phyloP scores from a whole-genome alignment of 2,329 filamentous ascomycete genomes.

The Diaporthe sp. region DNA sequence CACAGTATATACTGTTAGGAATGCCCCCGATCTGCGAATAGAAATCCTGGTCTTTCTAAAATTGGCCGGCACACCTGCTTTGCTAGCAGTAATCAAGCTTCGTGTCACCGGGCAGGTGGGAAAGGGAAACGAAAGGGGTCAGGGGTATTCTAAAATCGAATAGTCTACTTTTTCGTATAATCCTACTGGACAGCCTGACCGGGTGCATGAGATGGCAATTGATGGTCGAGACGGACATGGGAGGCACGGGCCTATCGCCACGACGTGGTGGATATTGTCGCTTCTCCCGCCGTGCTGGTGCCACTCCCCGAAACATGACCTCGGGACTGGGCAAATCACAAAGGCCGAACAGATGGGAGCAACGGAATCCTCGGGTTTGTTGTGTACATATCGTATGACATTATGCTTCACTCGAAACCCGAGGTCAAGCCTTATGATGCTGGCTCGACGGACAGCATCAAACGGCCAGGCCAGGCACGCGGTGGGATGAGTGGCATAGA shows the following conservation, averaged over 20 bases:
- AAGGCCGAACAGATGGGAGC: neutral
- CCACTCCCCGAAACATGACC: neutral
- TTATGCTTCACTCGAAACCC: neutral
- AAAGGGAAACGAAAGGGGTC: neutral
- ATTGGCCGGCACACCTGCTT: too few species aligned
- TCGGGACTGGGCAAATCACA: neutral
- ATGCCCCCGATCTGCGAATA: too few species aligned
- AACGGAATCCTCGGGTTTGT: neutral
- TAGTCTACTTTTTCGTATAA: too few species aligned
- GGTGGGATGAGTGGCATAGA: neutral
- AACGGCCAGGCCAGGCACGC: neutral
- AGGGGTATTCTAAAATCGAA: neutral
- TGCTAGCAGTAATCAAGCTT: too few species aligned
- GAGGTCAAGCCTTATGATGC: neutral
- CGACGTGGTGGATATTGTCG: neutral
- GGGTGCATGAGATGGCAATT: neutral
- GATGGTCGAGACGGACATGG: constrained; percentile 4
- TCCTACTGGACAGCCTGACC: neutral
- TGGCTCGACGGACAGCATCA: neutral
- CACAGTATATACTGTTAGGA: too few species aligned
- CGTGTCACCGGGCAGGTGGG: neutral
- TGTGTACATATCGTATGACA: neutral
- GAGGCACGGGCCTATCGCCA: constrained; percentile 1
- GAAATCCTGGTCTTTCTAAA: too few species aligned
- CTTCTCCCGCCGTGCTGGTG: neutral